Conservation (phyloP, 1,284 basidiomycete genomes). For the Rhodotorula glutinis region DNA sequence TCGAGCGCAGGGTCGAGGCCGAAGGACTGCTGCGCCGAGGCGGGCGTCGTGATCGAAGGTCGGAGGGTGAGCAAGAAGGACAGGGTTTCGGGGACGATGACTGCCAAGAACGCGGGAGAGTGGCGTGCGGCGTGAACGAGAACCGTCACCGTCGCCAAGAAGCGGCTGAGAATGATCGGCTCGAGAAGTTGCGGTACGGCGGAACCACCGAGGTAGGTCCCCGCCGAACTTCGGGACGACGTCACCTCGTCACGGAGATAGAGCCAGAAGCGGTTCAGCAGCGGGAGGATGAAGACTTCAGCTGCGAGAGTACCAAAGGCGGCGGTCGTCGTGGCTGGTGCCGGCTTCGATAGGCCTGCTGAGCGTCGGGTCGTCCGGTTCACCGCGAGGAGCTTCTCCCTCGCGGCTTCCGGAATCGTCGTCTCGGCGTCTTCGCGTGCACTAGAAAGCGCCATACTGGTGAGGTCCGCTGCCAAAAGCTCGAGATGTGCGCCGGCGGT, state of each 20-base stretch:
- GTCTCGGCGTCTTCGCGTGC: slow-evolving; percentile 56
- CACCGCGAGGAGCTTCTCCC: slow-evolving; percentile 72
- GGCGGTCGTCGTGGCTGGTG: neutral
- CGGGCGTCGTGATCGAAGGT: neutral
- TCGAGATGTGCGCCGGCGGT: slow-evolving; percentile 41
- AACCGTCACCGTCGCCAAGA: slow-evolving; percentile 72
- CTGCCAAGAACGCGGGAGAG: slow-evolving; percentile 70
- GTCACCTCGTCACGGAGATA: slow-evolving; percentile 76
- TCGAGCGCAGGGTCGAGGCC: neutral
- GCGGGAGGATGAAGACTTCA: slow-evolving; percentile 78
- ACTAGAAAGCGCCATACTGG: slow-evolving; percentile 58
- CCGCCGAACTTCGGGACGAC: slow-evolving; percentile 58
- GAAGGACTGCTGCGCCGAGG: neutral
- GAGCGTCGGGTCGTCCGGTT: slow-evolving; percentile 34
- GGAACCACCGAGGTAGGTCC: slow-evolving; percentile 46
- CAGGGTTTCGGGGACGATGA: slow-evolving; percentile 73
- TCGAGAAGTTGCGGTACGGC: slow-evolving; percentile 70
- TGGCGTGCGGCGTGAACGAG: slow-evolving; percentile 76
- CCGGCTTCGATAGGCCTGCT: neutral
- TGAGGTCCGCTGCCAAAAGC: slow-evolving; percentile 60
- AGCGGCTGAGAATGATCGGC: slow-evolving; percentile 67
- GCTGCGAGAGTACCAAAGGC: slow-evolving; percentile 72
- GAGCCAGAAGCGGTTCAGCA: slow-evolving; percentile 87
- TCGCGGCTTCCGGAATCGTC: slow-evolving; percentile 58
- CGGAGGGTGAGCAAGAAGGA: slow-evolving; percentile 78